Evolutionary conservation across 768 basidiomycete genomes (phyloP).

Genomic region (Collybiopsis confluens): DNA sequence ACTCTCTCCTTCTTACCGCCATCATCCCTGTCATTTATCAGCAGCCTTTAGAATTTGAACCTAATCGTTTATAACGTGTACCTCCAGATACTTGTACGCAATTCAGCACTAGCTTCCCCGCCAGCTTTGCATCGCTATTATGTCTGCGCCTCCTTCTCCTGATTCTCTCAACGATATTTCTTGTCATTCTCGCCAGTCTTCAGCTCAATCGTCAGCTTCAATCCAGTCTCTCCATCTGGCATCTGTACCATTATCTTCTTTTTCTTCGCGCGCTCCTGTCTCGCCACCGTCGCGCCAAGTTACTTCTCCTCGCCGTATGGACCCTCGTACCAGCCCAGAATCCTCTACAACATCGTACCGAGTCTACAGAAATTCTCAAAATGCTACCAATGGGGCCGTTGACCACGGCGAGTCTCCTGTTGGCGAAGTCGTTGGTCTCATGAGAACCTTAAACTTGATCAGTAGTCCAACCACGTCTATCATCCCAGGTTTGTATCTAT

Average conservation of each 20-base stretch:
- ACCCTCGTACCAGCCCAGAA: not conserved
- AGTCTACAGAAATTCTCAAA: not conserved
- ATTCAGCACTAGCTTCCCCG: not conserved
- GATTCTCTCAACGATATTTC: not conserved
- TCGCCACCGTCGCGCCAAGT: not conserved
- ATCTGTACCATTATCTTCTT: slow-evolving; percentile 5
- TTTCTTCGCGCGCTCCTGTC: not conserved
- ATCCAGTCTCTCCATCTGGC: slow-evolving; percentile 9
- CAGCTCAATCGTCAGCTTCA: slow-evolving; percentile 8
- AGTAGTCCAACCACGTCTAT: slow-evolving; percentile 2
- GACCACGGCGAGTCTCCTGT: not conserved
- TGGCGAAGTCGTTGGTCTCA: slow-evolving; percentile 3
- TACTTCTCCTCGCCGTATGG: not conserved
- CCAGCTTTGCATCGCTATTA: slow-evolving; percentile 10
- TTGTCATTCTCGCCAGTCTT: slow-evolving; percentile 7
- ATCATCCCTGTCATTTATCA: not conserved
- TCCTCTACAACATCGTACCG: not conserved
- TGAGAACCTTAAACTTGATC: not conserved
- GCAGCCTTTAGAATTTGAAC: slow-evolving; percentile 1
- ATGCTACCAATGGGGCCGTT: not conserved
- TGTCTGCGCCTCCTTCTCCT: slow-evolving; percentile 10
- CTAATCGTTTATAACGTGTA: slow-evolving; percentile 6
- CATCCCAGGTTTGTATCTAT: not conserved
- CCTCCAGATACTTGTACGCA: slow-evolving; percentile 7
- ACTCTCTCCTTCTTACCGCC: slow-evolving; percentile 5